Base-by-base conservation (phyloP, 164 flowering plant genomes). In the Warburgia ugandensis region DNA sequence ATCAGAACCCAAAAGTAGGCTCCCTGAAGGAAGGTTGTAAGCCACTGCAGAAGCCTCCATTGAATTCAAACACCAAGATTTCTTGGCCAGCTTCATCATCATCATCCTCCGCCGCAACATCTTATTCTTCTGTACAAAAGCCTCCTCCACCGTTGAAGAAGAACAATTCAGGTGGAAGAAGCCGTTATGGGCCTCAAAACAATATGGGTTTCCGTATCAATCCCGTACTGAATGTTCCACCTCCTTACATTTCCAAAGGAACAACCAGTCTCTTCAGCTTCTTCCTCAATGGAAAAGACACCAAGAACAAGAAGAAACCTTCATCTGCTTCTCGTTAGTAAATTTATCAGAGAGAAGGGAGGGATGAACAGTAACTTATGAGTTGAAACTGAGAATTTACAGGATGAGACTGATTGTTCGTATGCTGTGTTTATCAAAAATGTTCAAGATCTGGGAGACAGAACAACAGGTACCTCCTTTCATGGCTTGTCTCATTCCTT, bases 151-250 rank as follows among this genome's bases (percentile, higher is more conserved):
- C 77, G 20, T 38, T 48, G 52, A 65, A 43, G 48, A 74, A 66
- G 75, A 81, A 66, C 31, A 38, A 21, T 14, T 29, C 35, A 0
- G 25, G 35, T 3, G 51, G 51, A 16, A 31, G 21, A 16, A 22
- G 20, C 41, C 50, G 19, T 36, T 55, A 52, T 32, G 71, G 79
- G 61, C 58, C 70, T 49, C 67, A 68, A 40, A 67, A 72, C 29
- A 62, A 71, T 54, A n/a, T n/a, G n/a, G 78, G 78, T 2, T 67
- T 74, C 48, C 48, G 76, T 46, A 65, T 85, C 28, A 81, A 62
- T 48, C 87, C 94, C 19, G 82, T 78, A 42, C 54, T 85, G 63
- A 81, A 83, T 59, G 67, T 85, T 8, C 82, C 85, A n/a, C 78
- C 82, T 9, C 72, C 79, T 31, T 79, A 70, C 59, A 73, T 85